Evolutionary conservation across 2,329 filamentous ascomycete genomes (phyloP).

Genomic region (Trichoderma harzianum): DNA sequence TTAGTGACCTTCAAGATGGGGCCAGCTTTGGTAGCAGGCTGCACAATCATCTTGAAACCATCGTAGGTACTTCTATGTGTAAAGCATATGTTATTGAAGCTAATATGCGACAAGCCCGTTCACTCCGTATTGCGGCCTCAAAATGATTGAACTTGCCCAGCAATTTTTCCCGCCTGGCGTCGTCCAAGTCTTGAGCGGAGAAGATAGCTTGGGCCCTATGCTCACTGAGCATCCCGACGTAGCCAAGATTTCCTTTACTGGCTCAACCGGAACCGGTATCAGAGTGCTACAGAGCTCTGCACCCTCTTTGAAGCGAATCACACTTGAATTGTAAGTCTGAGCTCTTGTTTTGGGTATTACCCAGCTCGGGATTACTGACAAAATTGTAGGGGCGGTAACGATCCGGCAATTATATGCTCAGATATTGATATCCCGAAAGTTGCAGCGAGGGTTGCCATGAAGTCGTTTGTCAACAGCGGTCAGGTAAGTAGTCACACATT

Average conservation of each 20-base stretch:
- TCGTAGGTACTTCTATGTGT: constrained; percentile 29
- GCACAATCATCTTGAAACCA: constrained; percentile 54
- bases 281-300: constrained; percentile 62
- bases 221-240: constrained; percentile 56
- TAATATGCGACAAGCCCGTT: constrained; percentile 35
- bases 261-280: constrained; percentile 66
- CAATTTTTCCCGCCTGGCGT: constrained; percentile 59
- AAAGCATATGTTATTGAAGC: not conserved
- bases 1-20: constrained; percentile 53
- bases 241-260: constrained; percentile 67
- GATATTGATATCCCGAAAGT: constrained; percentile 48
- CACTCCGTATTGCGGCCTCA: constrained; percentile 55
- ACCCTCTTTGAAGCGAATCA: constrained; percentile 48
- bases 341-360: not conserved
- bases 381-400: constrained; percentile 54
- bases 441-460: constrained; percentile 25
- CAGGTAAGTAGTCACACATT: constrained; percentile 28
- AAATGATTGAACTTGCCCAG: constrained; percentile 55
- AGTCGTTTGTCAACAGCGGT: constrained; percentile 46
- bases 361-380: not conserved
- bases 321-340: not conserved
- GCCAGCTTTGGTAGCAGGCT: constrained; percentile 55
- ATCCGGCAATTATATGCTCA: constrained; percentile 44
- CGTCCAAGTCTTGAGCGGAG: constrained; percentile 57
- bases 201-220: constrained; percentile 56